These are phyloP conservation scores for Gynandropsis gynandra DNA, from an alignment of 345 rosid genomes.

Conservation along the genomic window DNA sequence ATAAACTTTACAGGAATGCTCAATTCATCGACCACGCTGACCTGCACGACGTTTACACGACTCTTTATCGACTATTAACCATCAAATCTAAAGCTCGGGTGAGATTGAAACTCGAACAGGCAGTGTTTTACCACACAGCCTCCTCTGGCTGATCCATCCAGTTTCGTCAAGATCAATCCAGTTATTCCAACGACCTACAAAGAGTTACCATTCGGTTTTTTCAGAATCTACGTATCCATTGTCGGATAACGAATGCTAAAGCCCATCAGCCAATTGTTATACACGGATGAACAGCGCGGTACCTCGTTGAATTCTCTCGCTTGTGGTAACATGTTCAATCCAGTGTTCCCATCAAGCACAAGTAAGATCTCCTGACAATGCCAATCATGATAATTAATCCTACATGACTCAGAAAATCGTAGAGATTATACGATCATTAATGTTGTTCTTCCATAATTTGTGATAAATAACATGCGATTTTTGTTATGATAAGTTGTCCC, in stretches of 20 bases:
- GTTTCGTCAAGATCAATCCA: conserved; percentile 87
- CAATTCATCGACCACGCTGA: conserved; percentile 87
- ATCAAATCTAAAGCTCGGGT: background rate
- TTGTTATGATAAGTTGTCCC: no score
- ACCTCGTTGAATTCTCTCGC: conserved; percentile 99
- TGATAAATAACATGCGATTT: no score
- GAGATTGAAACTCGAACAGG: background rate
- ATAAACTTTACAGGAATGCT: conserved; percentile 93
- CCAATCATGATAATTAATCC: background rate
- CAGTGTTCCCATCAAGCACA: conserved; percentile 95
- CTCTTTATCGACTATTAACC: background rate
- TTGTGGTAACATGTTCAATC: conserved; percentile 97
- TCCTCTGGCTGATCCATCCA: conserved; percentile 95
- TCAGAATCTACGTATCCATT: conserved; percentile 6
- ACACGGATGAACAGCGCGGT: conserved; percentile 21
- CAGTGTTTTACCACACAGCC: conserved; percentile 75
- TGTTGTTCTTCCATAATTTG: no score
- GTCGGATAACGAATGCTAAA: background rate
- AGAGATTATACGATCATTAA: no score
- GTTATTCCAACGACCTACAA: conserved; percentile 82
- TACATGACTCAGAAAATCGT: no score
- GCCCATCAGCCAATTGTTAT: no score
- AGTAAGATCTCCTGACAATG: conserved; percentile 69
- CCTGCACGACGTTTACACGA: conserved; percentile 38
- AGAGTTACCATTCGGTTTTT: background rate